These are phyloP conservation scores for Camelina laxa DNA, from an alignment of 345 rosid genomes.

Conservation along the genomic window DNA sequence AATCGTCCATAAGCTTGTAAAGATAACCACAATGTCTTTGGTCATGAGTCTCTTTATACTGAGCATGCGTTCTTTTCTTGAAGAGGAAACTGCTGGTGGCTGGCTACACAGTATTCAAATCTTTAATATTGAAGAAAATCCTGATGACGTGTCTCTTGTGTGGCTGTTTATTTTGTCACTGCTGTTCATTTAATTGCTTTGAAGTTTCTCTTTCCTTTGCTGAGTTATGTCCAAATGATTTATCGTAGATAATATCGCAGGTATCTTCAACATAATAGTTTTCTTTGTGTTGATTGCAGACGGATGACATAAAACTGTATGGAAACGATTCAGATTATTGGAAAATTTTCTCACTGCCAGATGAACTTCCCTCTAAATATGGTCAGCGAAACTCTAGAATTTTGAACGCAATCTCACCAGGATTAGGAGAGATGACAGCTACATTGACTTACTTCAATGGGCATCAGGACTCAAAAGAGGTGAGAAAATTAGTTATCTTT, in stretches of 20 bases:
- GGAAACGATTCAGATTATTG: slow-evolving; percentile 63
- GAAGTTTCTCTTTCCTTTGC: slow-evolving; percentile 34
- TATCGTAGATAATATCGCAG: not conserved
- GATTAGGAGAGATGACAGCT: slow-evolving; percentile 73
- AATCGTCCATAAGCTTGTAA: slow-evolving; percentile 26
- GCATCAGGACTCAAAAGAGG: slow-evolving; percentile 62
- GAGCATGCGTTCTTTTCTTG: not conserved
- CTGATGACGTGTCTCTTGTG: not conserved
- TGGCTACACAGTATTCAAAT: slow-evolving; percentile 6
- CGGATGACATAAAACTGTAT: slow-evolving; percentile 67
- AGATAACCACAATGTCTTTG: slow-evolving; percentile 6
- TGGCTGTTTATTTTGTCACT: slow-evolving; percentile 21
- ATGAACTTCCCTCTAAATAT: slow-evolving; percentile 54
- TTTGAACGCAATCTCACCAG: slow-evolving; percentile 66
- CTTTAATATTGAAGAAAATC: not conserved
- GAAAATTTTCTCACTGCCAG: slow-evolving; percentile 54
- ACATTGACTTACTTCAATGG: slow-evolving; percentile 69
- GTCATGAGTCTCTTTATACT: slow-evolving; percentile 20
- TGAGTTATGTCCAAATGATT: slow-evolving; percentile 15
- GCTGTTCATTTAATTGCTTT: slow-evolving; percentile 20
- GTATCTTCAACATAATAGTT: slow-evolving; percentile 40
- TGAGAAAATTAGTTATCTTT: slow-evolving; percentile 37
- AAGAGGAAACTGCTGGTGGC: slow-evolving; percentile 1
- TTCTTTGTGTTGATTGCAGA: slow-evolving; percentile 57
- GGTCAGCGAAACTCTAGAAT: slow-evolving; percentile 64